These are phyloP conservation scores for Vitrella brassicaformis DNA, from an alignment of 73 alveolate genomes.

Conservation along the genomic window DNA sequence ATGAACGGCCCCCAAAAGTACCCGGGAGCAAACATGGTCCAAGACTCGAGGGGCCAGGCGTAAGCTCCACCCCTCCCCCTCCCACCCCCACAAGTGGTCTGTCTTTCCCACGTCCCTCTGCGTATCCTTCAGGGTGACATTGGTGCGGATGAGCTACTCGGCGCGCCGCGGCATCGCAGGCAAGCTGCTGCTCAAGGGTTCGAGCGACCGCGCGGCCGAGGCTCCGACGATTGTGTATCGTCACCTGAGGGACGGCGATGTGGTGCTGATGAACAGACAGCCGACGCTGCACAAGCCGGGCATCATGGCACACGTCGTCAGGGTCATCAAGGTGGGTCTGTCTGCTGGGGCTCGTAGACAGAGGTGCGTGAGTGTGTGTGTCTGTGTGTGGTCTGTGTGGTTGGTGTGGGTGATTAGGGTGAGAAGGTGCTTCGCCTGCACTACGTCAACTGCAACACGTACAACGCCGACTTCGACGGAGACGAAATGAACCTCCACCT, in stretches of 20 bases:
- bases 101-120: no score
- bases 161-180: no score
- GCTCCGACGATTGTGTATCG: no score
- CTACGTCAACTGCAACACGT: constrained; percentile 95
- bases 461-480: constrained; percentile 99
- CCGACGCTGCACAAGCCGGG: constrained; percentile 89
- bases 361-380: neutral
- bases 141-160: no score
- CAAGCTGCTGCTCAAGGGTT: no score
- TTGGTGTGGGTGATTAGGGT: constrained; percentile 6
- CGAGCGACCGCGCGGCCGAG: no score
- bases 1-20: constrained; percentile 54
- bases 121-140: no score
- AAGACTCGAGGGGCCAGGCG: constrained; percentile 55
- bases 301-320: constrained; percentile 52
- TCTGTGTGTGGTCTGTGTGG: neutral
- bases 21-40: constrained; percentile 87
- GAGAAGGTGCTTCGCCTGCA: constrained; percentile 96
- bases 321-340: constrained; percentile 1
- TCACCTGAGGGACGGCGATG: constrained; percentile 87
- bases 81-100: no score
- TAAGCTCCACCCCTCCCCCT: no score
- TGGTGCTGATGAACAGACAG: constrained; percentile 85
- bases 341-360: neutral
- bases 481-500: constrained; percentile 99